A percentile compares a stretch with the other conserved stretches of the same genome.
Conservation (phyloP, 2,329 filamentous ascomycete species). For the Fusarium palustre region DNA sequence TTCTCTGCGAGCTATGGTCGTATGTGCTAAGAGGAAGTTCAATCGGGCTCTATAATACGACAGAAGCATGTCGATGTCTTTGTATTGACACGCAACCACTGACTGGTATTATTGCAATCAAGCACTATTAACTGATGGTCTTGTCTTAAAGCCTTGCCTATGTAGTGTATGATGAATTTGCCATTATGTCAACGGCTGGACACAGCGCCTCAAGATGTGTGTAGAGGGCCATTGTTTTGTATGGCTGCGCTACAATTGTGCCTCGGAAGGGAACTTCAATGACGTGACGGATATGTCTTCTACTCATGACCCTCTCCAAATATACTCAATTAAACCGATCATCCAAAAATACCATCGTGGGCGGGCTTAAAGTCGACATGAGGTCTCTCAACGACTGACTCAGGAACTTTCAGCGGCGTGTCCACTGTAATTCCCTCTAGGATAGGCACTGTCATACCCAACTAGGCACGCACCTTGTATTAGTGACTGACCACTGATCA, state of each 20-base stretch:
- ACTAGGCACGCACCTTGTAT: background rate
- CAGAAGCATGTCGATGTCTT: background rate
- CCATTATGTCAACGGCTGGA: background rate
- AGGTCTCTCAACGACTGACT: background rate
- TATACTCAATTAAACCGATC: background rate
- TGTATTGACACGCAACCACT: background rate
- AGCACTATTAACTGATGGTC: background rate
- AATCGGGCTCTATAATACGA: background rate
- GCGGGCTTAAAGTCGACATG: conserved; percentile 2
- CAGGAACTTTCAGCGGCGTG: background rate
- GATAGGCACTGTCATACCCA: conserved; percentile 1
- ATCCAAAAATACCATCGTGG: background rate
- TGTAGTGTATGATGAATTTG: background rate
- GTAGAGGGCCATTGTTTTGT: background rate
- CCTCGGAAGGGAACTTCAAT: background rate
- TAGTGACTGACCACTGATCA: background rate
- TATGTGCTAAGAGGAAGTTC: background rate
- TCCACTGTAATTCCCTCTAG: background rate
- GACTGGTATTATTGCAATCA: too few species aligned
- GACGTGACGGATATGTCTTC: background rate
- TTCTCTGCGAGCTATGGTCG: conserved; percentile 21
- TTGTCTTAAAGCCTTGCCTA: background rate
- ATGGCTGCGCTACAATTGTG: background rate
- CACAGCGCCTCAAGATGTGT: background rate
- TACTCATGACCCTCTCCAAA: too few species aligned